phyloP scores from a whole-genome alignment of 1,284 basidiomycete genomes.

The Cryptococcus sp. region DNA sequence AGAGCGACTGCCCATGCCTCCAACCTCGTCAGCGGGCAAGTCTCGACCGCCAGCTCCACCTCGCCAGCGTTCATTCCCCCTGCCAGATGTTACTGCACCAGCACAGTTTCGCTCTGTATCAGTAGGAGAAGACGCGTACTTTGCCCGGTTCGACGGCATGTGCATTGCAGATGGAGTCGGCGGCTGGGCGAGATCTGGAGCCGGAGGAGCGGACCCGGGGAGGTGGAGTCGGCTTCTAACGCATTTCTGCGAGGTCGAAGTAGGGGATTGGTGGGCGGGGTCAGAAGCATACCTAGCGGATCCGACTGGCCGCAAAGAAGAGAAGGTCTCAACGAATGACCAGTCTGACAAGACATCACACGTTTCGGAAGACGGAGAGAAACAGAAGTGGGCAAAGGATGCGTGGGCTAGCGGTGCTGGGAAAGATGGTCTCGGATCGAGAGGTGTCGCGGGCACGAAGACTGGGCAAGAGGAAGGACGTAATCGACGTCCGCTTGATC shows the following conservation, averaged over 20 bases:
- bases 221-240: constrained; percentile 49
- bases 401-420: constrained; percentile 12
- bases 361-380: neutral
- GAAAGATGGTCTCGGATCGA: neutral
- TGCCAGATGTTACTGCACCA: constrained; percentile 39
- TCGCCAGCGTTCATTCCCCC: constrained; percentile 37
- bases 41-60: constrained; percentile 31
- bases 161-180: constrained; percentile 55
- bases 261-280: constrained; percentile 45
- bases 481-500: constrained; percentile 52
- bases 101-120: constrained; percentile 22
- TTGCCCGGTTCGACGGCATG: constrained; percentile 45
- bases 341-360: neutral
- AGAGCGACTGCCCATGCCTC: constrained; percentile 28
- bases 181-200: constrained; percentile 45
- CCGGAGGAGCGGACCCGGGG: constrained; percentile 47
- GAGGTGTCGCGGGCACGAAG: neutral
- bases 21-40: constrained; percentile 1
- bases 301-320: neutral
- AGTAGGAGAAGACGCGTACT: constrained; percentile 54
- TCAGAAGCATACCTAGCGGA: constrained; percentile 35
- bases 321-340: neutral
- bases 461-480: constrained; percentile 12
- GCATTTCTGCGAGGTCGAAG: constrained; percentile 50
- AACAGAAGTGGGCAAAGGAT: constrained; percentile 16